Evolutionary conservation across 2,329 filamentous ascomycete genomes (phyloP).

Genomic region (Aspergillus pseudoterreus): DNA sequence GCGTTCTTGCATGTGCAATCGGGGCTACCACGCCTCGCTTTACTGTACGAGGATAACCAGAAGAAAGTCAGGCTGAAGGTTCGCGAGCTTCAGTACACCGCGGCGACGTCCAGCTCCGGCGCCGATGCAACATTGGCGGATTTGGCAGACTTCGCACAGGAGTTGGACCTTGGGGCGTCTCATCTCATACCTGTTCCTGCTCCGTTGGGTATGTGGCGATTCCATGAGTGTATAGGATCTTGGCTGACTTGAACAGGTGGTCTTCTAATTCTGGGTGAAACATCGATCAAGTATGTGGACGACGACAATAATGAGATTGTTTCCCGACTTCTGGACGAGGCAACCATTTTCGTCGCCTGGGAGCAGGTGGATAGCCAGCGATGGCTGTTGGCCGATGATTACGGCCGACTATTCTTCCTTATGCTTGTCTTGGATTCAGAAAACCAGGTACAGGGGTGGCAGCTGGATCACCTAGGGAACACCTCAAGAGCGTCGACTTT

Average conservation of each 20-base stretch:
- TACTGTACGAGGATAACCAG: constrained; percentile 63
- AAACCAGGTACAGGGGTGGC: constrained; percentile 68
- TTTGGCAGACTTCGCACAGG: constrained; percentile 48
- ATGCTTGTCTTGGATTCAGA: constrained; percentile 66
- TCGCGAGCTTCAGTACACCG: constrained; percentile 51
- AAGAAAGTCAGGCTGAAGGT: constrained; percentile 54
- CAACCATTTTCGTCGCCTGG: constrained; percentile 90
- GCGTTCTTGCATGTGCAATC: constrained; percentile 58
- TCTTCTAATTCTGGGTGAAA: constrained; percentile 73
- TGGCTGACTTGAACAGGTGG: constrained; percentile 50
- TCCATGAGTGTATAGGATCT: background rate
- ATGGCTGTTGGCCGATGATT: constrained; percentile 90
- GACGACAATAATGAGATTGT: constrained; percentile 67
- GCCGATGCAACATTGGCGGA: constrained; percentile 53
- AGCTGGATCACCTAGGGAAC: constrained; percentile 61
- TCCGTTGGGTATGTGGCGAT: constrained; percentile 45
- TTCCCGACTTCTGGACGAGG: constrained; percentile 63
- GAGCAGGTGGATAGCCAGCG: constrained; percentile 74
- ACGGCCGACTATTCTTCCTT: constrained; percentile 79
- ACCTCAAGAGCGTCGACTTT: constrained; percentile 75
- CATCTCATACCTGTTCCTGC: constrained; percentile 60
- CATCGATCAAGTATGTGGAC: constrained; percentile 79
- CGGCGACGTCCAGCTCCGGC: constrained; percentile 43
- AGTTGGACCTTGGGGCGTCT: constrained; percentile 58
- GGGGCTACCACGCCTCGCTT: constrained; percentile 57